Evolutionary conservation across 176 grass and related monocot genomes (phyloP), one percentile per base, ranked within the genome.

Genomic region (Chloris gayana): DNA sequence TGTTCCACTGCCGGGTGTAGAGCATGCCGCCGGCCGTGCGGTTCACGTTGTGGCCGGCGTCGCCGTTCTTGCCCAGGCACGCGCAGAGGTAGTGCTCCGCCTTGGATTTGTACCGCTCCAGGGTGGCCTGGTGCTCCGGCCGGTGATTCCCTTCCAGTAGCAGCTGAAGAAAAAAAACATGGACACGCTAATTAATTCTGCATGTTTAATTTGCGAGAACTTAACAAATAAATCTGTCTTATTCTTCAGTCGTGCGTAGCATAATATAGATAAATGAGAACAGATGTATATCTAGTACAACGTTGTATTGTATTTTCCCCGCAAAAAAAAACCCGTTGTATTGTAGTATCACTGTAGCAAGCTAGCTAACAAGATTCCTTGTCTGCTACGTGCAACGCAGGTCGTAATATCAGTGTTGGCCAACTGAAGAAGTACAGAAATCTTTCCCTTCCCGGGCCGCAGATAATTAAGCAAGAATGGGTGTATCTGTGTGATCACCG

Each of bases 31-130:
- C 83, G 19, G 44, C 82, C 1, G 74, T 89, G 63, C 78, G 71
- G 72, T 89, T 80, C 9, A 89, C 78, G 51, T 89, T 86, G 77
- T 18, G 0, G 47, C 47, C 64, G 37, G 29, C 72, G 34, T 29
- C 69, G 49, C 58, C 70, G 56, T 89, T 89, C 78, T 82, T 89
- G 70, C 70, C 64, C 0, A 89, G 83, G 66, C 72, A 86, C 24
- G 83, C 83, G 38, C 83, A 85, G 2, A 89, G 60, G 64, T 89
- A 89, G 44, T 89, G 75, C 70, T 89, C 87, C 34, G 87, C 87
- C 67, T 89, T 89, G 70, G 71, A 35, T 38, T 50, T 59, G 87
- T 89, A 89, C 45, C 50, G 34, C 72, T 82, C 78, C 18, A 89
- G 70, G 35, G 71, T 78, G 2, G 4, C 0, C 4, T 54, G 27